phyloP scores from a whole-genome alignment of 2,329 filamentous ascomycete species.

The Sordariomycetes sp. region DNA sequence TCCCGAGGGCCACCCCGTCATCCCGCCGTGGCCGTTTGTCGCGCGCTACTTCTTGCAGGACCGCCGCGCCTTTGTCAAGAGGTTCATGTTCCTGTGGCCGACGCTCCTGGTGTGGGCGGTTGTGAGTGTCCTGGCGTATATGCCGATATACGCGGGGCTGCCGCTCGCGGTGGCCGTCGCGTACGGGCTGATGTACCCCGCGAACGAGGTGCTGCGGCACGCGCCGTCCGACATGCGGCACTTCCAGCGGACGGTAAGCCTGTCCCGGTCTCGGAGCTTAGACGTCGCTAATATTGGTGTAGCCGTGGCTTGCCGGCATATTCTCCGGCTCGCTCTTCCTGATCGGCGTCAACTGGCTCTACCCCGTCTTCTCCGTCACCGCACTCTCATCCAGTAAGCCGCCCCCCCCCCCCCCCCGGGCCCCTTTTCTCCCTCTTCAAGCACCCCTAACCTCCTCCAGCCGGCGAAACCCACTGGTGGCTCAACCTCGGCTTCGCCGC shows the following conservation, averaged over 20 bases:
- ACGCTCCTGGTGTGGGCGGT: constrained; percentile 62
- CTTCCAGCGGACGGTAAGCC: constrained; percentile 72
- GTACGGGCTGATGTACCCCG: constrained; percentile 63
- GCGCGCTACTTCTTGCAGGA: constrained; percentile 63
- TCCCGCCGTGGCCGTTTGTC: constrained; percentile 54
- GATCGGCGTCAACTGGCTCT: constrained; percentile 63
- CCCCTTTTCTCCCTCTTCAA: neutral
- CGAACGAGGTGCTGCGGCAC: constrained; percentile 65
- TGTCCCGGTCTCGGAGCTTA: neutral
- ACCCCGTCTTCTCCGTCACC: constrained; percentile 48
- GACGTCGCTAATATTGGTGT: neutral
- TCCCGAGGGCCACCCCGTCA: constrained; percentile 58
- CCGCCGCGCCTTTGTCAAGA: constrained; percentile 62
- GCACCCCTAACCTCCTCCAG: neutral
- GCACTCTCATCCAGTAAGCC: constrained; percentile 33
- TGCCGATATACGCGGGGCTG: constrained; percentile 64
- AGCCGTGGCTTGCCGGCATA: constrained; percentile 89
- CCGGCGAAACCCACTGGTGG: constrained; percentile 40
- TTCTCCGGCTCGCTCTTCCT: constrained; percentile 81
- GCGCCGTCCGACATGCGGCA: constrained; percentile 80
- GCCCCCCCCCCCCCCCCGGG: neutral
- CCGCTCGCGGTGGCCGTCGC: constrained; percentile 54
- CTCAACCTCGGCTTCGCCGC: constrained; percentile 63
- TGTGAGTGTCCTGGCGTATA: constrained; percentile 57
- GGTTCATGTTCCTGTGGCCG: constrained; percentile 84